Evolutionary conservation across 2,329 filamentous ascomycete genomes (phyloP).

Genomic region (Colletotrichum phormii): DNA sequence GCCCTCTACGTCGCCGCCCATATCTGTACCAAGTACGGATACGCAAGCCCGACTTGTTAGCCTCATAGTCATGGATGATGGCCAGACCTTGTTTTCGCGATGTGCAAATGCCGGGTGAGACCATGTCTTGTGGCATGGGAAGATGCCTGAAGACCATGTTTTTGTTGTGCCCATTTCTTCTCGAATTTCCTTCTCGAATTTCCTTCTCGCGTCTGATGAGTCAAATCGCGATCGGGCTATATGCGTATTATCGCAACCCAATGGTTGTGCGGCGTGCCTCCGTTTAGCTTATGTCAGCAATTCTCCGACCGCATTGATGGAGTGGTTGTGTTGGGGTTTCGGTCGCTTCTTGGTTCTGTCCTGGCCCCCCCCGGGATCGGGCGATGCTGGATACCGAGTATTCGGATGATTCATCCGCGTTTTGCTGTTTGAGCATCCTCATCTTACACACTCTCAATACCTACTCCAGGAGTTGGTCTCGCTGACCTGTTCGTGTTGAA

Average conservation of each 20-base stretch:
- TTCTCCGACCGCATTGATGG: constrained; percentile 29
- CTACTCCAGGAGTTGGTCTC: background rate
- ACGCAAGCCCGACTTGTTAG: background rate
- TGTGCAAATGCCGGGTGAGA: constrained; percentile 24
- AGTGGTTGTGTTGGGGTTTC: constrained; percentile 23
- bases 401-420: constrained; percentile 17
- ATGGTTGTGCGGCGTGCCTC: background rate
- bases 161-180: constrained; percentile 16
- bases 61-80: background rate
- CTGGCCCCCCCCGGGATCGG: background rate
- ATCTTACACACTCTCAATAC: background rate
- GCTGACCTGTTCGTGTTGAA: constrained; percentile 8
- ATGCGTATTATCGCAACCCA: background rate
- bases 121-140: constrained; percentile 22
- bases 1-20: constrained; percentile 27
- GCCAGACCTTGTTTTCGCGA: constrained; percentile 11
- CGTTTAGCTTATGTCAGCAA: constrained; percentile 33
- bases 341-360: constrained; percentile 22
- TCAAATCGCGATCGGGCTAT: background rate
- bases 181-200: constrained; percentile 18
- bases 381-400: constrained; percentile 12
- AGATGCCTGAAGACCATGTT: constrained; percentile 29
- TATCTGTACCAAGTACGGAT: too few species aligned
- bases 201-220: constrained; percentile 23
- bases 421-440: constrained; percentile 20